These are phyloP conservation scores for Orobanche coerulescens DNA, from an alignment of 257 asterid species.

Conservation along the genomic window DNA sequence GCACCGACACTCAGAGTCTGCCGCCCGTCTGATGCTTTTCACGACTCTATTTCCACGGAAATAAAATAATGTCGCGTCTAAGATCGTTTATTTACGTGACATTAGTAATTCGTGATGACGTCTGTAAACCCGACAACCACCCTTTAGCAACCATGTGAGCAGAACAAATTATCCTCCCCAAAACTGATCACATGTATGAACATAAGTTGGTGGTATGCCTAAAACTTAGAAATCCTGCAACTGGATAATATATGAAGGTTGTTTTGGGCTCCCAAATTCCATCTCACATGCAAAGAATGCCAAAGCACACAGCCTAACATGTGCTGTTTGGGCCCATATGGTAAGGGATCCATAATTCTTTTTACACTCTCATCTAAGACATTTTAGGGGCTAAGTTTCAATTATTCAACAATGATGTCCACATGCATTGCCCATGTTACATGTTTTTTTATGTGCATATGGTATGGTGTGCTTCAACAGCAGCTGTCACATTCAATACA, in stretches of 20 bases:
- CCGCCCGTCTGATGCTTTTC: too few relatives aligned
- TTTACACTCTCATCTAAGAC: not conserved
- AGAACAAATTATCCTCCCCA: not conserved
- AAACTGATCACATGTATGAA: not conserved
- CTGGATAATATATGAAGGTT: constrained; percentile 7
- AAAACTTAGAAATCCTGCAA: not conserved
- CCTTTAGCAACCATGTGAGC: constrained; percentile 8
- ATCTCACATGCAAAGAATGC: constrained; percentile 21
- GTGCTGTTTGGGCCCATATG: constrained; percentile 45
- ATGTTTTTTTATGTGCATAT: constrained; percentile 9
- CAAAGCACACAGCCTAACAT: constrained; percentile 30
- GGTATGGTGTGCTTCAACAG: constrained; percentile 13
- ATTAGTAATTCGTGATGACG: too few relatives aligned
- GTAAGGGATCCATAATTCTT: constrained; percentile 32
- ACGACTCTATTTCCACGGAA: too few relatives aligned
- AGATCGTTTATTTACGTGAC: not conserved
- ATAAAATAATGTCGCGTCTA: too few relatives aligned
- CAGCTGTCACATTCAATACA: constrained; percentile 32
- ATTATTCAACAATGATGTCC: constrained; percentile 32
- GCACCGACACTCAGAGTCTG: too few relatives aligned
- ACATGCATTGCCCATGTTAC: constrained; percentile 49
- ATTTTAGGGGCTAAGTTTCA: constrained; percentile 27
- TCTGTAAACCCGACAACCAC: not conserved
- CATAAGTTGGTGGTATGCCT: not conserved
- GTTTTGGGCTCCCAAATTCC: not conserved